Evolutionary conservation across 805 yeast species (phyloP).

Genomic region (Metschnikowia corniflorae): DNA sequence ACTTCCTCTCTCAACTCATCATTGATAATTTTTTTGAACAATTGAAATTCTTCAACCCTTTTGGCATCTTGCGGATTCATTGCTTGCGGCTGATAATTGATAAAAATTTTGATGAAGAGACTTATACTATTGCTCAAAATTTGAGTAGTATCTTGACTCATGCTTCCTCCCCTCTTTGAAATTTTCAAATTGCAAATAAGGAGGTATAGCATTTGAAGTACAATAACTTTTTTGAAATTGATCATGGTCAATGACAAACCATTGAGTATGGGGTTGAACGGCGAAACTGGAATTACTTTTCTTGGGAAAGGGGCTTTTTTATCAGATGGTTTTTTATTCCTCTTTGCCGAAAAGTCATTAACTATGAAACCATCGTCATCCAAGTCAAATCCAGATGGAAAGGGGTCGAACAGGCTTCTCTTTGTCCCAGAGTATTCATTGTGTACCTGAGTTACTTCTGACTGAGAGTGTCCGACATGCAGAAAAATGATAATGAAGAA

Average conservation of each 20-base stretch:
- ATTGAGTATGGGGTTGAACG: constrained; percentile 40
- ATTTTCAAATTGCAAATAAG: constrained; percentile 39
- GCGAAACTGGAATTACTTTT: constrained; percentile 32
- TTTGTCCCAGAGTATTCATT: constrained; percentile 1
- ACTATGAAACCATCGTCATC: constrained; percentile 46
- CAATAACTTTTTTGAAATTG: constrained; percentile 40
- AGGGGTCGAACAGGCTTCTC: constrained; percentile 2
- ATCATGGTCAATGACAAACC: constrained; percentile 42
- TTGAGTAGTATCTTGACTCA: constrained; percentile 16
- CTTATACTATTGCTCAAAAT: constrained; percentile 23
- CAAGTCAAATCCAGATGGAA: constrained; percentile 30
- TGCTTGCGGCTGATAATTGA: constrained; percentile 33
- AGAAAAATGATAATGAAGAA: constrained; percentile 37
- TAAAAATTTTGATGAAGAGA: constrained; percentile 35
- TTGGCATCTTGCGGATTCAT: constrained; percentile 18
- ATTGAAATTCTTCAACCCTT: constrained; percentile 31
- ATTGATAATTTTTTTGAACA: constrained; percentile 36
- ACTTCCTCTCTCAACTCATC: constrained; percentile 40
- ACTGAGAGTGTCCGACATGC: constrained; percentile 26
- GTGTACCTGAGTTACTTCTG: constrained; percentile 1
- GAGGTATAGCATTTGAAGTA: constrained; percentile 41
- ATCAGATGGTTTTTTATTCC: constrained; percentile 20
- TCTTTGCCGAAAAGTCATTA: constrained; percentile 40
- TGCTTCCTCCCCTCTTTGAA: constrained; percentile 25
- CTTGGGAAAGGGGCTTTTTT: constrained; percentile 7